These are phyloP conservation scores for Pythium biforme DNA, from an alignment of 352 stramenopile species.

Conservation along the genomic window DNA sequence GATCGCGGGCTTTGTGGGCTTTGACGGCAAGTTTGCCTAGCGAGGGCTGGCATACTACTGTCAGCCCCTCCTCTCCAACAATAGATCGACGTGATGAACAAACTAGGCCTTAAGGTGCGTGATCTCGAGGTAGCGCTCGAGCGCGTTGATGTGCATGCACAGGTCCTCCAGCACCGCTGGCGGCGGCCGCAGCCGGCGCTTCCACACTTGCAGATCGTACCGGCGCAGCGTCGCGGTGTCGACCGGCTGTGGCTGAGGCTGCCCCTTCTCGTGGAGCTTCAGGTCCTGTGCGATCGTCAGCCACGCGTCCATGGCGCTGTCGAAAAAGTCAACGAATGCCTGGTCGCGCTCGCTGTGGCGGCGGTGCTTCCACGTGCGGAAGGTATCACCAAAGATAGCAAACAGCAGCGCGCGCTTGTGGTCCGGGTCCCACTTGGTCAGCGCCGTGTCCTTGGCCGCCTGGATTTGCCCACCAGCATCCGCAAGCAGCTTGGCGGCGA, in stretches of 20 bases:
- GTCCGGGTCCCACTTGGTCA: constrained; percentile 38
- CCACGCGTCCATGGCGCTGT: constrained; percentile 59
- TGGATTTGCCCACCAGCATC: constrained; percentile 34
- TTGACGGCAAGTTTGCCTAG: constrained; percentile 95
- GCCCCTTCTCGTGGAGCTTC: constrained; percentile 30
- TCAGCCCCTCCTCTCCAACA: not conserved
- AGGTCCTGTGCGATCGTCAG: constrained; percentile 55
- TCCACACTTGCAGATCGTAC: constrained; percentile 71
- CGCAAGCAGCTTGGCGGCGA: constrained; percentile 40
- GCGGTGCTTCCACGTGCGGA: constrained; percentile 35
- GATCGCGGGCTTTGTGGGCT: constrained; percentile 94
- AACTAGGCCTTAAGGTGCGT: constrained; percentile 48
- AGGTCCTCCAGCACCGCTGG: constrained; percentile 55
- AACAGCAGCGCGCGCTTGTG: constrained; percentile 46
- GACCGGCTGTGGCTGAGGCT: constrained; percentile 1
- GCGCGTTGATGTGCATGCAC: constrained; percentile 57
- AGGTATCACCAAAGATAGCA: constrained; percentile 47
- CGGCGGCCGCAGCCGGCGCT: constrained; percentile 48
- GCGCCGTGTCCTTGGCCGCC: constrained; percentile 30
- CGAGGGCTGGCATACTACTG: not conserved
- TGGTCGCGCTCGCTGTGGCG: constrained; percentile 30
- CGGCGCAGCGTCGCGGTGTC: constrained; percentile 39
- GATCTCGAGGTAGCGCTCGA: constrained; percentile 57
- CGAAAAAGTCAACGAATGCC: constrained; percentile 55
- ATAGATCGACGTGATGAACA: not conserved